phyloP scores from a whole-genome alignment of 2,329 filamentous ascomycete species.

The Fusarium newnesense region DNA sequence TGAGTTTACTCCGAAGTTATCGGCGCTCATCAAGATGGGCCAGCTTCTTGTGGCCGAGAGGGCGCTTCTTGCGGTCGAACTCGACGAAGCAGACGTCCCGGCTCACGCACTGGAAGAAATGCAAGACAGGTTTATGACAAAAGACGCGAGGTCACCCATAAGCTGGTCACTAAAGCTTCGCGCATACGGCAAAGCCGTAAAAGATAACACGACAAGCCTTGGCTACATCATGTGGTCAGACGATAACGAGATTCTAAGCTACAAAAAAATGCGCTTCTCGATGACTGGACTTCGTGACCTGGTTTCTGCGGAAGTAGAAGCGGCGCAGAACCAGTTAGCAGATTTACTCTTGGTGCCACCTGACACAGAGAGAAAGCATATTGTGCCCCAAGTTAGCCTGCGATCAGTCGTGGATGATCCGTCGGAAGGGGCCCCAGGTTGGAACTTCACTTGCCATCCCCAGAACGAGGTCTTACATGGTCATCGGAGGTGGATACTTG shows the following conservation, averaged over 20 bases:
- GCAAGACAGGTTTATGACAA: background rate
- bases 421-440: too few species aligned
- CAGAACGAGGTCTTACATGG: too few species aligned
- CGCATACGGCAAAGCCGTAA: background rate
- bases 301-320: background rate
- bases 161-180: background rate
- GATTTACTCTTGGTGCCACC: background rate
- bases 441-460: too few species aligned
- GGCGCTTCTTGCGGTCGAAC: too few species aligned
- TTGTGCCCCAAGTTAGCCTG: background rate
- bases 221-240: background rate
- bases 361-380: background rate
- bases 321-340: background rate
- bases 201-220: background rate
- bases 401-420: background rate
- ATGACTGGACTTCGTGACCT: background rate
- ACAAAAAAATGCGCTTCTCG: background rate
- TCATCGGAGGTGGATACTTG: too few species aligned
- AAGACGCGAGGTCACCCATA: background rate
- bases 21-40: too few species aligned
- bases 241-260: background rate
- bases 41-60: too few species aligned
- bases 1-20: too few species aligned
- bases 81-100: too few species aligned
- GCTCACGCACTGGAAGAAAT: too few species aligned